Evolutionary conservation across 1,284 basidiomycete genomes (phyloP).

Genomic region (Cystobasidiaceae sp.): DNA sequence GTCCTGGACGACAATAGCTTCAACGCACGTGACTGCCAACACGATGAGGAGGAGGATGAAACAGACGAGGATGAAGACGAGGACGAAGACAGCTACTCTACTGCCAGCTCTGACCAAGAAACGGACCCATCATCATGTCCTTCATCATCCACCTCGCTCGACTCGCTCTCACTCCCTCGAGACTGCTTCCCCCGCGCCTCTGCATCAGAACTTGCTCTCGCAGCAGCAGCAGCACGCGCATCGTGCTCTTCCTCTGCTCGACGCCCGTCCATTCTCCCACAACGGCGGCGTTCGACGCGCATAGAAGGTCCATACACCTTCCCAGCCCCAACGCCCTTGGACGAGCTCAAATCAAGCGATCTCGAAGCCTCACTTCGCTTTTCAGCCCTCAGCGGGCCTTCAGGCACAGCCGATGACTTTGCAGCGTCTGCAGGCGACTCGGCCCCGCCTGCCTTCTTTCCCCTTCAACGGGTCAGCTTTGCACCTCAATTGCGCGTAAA

Average conservation of each 20-base stretch:
- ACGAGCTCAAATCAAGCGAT: constrained; percentile 1
- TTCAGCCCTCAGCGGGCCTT: no score
- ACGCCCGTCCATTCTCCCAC: not conserved
- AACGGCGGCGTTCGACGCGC: not conserved
- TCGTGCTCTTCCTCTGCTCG: not conserved
- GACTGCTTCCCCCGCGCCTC: constrained; percentile 27
- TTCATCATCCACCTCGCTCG: not conserved
- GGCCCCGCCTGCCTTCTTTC: constrained; percentile 44
- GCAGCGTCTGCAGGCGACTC: constrained; percentile 2
- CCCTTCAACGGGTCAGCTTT: constrained; percentile 42
- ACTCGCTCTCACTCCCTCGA: constrained; percentile 7
- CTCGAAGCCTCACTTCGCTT: constrained; percentile 18
- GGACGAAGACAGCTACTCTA: not conserved
- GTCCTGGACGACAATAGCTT: no score
- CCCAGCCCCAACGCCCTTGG: constrained; percentile 7
- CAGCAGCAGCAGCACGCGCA: not conserved
- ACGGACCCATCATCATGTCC: not conserved
- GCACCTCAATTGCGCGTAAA: constrained; percentile 42
- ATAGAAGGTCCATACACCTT: constrained; percentile 22
- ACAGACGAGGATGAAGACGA: not conserved
- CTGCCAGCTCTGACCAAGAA: not conserved
- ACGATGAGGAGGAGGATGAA: not conserved
- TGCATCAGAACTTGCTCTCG: not conserved
- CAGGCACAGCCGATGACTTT: not conserved
- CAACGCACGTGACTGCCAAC: no score